A percentile compares a stretch with the other conserved stretches of the same genome.
phyloP scores from a whole-genome alignment of 164 flowering plant species.

The Macadamia tetraphylla region DNA sequence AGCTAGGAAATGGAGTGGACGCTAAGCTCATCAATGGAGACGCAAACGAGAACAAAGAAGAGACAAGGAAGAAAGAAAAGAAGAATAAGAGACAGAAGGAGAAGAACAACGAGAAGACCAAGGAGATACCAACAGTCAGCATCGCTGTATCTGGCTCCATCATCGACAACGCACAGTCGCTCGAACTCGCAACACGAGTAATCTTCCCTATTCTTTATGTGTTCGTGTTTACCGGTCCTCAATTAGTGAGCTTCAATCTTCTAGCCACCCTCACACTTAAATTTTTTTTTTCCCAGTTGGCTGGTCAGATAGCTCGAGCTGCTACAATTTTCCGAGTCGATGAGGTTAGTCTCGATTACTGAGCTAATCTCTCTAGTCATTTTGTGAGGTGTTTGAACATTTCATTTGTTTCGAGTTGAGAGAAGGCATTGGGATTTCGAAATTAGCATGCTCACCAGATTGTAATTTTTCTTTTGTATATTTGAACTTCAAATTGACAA shows the following conservation, averaged over 20 bases:
- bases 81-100: constrained; percentile 21
- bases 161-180: constrained; percentile 79
- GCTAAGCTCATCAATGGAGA: constrained; percentile 27
- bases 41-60: background rate
- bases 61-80: constrained; percentile 23
- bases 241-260: background rate
- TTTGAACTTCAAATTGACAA: background rate
- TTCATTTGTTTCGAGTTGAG: too few species aligned
- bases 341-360: constrained; percentile 45
- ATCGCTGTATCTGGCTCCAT: constrained; percentile 87
- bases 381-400: too few species aligned
- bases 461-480: too few species aligned
- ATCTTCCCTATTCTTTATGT: background rate
- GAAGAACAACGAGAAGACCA: constrained; percentile 11
- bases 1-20: background rate
- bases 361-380: too few species aligned
- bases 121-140: constrained; percentile 51
- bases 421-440: too few species aligned
- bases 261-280: background rate
- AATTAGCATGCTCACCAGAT: too few species aligned
- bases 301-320: constrained; percentile 98
- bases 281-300: constrained; percentile 47
- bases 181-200: constrained; percentile 91
- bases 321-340: constrained; percentile 84
- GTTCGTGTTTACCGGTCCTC: background rate